Conservation (phyloP, 768 basidiomycete species). For the Pseudohyphozyma bogoriensis region DNA sequence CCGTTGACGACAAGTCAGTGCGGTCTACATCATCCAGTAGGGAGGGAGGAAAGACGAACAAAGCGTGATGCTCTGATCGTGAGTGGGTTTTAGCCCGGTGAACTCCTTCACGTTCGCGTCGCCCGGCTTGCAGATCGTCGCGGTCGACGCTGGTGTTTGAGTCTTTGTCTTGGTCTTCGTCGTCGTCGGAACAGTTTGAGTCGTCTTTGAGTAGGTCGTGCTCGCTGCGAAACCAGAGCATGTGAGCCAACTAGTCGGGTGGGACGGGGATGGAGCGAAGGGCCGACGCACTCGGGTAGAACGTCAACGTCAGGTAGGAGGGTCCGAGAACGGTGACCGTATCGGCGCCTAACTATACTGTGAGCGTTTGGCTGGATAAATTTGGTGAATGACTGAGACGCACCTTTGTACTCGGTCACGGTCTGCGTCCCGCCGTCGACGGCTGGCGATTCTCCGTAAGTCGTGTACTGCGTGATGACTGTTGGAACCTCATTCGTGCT, state of each 20-base stretch:
- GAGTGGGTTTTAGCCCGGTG: slow-evolving; percentile 21
- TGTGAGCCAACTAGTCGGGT: too few species aligned
- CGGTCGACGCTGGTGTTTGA: not conserved
- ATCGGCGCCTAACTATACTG: slow-evolving; percentile 1
- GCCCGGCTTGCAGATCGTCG: slow-evolving; percentile 1
- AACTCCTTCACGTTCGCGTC: slow-evolving; percentile 19
- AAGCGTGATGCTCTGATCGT: slow-evolving; percentile 16
- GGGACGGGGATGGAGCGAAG: too few species aligned
- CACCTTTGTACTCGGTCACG: slow-evolving; percentile 15
- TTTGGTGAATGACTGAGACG: not conserved
- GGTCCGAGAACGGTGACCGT: slow-evolving; percentile 22
- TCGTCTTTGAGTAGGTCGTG: slow-evolving; percentile 9
- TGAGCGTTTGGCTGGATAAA: not conserved
- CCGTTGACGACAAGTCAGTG: not conserved
- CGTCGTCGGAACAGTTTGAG: slow-evolving; percentile 11
- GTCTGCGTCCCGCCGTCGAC: slow-evolving; percentile 15
- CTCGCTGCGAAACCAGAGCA: too few species aligned
- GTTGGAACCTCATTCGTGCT: slow-evolving; percentile 18
- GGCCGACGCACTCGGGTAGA: too few species aligned
- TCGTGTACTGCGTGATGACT: slow-evolving; percentile 16
- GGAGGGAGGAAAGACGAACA: slow-evolving; percentile 2
- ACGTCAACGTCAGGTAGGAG: slow-evolving; percentile 20
- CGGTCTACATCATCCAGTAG: not conserved
- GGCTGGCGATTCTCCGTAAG: slow-evolving; percentile 17
- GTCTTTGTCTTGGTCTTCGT: slow-evolving; percentile 20